A percentile compares a stretch with the other conserved stretches of the same genome.
phyloP scores from a whole-genome alignment of 768 basidiomycete genomes.

The Boletus reticulatus region DNA sequence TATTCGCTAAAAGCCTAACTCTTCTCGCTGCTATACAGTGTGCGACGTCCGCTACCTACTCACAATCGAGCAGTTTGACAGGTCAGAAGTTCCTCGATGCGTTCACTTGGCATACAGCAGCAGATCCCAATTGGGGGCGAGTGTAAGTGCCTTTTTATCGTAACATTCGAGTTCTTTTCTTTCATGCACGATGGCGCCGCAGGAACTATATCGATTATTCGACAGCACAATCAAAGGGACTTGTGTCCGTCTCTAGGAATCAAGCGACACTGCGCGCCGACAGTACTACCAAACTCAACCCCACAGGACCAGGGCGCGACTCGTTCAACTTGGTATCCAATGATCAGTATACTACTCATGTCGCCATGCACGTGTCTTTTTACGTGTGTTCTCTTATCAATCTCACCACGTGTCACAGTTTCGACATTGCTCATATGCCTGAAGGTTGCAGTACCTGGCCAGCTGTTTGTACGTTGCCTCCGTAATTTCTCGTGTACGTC shows the following conservation, averaged over 20 bases:
- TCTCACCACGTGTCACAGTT: conserved; percentile 15
- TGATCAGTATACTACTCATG: conserved; percentile 32
- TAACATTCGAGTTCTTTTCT: background rate
- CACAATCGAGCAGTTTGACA: conserved; percentile 41
- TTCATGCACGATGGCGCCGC: background rate
- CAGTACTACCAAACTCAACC: conserved; percentile 27
- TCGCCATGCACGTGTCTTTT: conserved; percentile 26
- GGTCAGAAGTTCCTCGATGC: conserved; percentile 49
- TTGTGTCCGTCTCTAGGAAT: conserved; percentile 54
- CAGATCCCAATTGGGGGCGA: conserved; percentile 31
- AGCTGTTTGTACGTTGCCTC: conserved; percentile 30
- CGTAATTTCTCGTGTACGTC: background rate
- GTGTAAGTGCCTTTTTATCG: conserved; percentile 14
- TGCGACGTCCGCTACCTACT: conserved; percentile 43
- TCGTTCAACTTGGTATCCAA: conserved; percentile 34
- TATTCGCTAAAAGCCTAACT: background rate
- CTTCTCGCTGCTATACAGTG: conserved; percentile 4
- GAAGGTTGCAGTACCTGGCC: conserved; percentile 41
- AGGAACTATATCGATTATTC: conserved; percentile 45
- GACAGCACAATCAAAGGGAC: conserved; percentile 53
- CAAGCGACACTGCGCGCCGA: conserved; percentile 35
- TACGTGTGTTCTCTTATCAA: background rate
- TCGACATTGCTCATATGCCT: conserved; percentile 40
- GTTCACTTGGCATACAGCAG: conserved; percentile 21
- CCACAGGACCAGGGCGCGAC: conserved; percentile 35